phyloP scores from a whole-genome alignment of 225 moss, liverwort and hornwort genomes.

The Sphagnum contortum region DNA sequence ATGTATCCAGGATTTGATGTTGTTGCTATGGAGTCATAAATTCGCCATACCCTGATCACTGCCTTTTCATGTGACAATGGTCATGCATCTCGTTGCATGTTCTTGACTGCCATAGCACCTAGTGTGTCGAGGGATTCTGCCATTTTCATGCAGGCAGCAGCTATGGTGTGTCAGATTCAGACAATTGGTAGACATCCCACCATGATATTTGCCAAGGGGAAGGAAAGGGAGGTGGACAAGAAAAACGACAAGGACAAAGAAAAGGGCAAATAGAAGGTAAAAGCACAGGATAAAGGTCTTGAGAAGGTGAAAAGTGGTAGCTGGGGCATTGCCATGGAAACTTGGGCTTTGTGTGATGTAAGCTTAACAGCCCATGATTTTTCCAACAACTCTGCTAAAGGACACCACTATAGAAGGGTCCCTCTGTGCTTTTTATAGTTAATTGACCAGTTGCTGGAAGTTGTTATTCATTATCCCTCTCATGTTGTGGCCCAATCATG shows the following conservation, averaged over 20 bases:
- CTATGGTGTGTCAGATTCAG: slow-evolving; percentile 72
- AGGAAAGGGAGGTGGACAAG: slow-evolving; percentile 48
- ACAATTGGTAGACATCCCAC: slow-evolving; percentile 62
- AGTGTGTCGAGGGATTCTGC: slow-evolving; percentile 79
- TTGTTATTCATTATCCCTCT: slow-evolving; percentile 76
- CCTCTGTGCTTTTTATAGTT: slow-evolving; percentile 83
- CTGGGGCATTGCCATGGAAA: background rate
- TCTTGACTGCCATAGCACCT: slow-evolving; percentile 88
- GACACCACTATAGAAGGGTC: slow-evolving; percentile 69
- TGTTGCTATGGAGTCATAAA: slow-evolving; percentile 87
- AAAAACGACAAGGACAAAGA: slow-evolving; percentile 45
- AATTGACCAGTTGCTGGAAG: slow-evolving; percentile 83
- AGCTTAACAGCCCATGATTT: slow-evolving; percentile 43
- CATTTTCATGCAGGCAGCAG: slow-evolving; percentile 87
- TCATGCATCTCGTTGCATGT: slow-evolving; percentile 88
- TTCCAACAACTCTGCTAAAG: slow-evolving; percentile 49
- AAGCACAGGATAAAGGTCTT: too few species aligned
- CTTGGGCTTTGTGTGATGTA: slow-evolving; percentile 18
- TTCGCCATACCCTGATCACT: slow-evolving; percentile 42
- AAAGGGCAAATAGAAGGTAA: too few species aligned
- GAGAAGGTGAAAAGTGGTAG: too few species aligned
- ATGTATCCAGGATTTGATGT: slow-evolving; percentile 84
- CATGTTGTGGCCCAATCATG: slow-evolving; percentile 16
- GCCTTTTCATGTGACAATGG: slow-evolving; percentile 70
- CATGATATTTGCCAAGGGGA: slow-evolving; percentile 75